A percentile compares a stretch with the other conserved stretches of the same genome.
phyloP scores from a whole-genome alignment of 257 asterid species.

The Prunella vulgaris region DNA sequence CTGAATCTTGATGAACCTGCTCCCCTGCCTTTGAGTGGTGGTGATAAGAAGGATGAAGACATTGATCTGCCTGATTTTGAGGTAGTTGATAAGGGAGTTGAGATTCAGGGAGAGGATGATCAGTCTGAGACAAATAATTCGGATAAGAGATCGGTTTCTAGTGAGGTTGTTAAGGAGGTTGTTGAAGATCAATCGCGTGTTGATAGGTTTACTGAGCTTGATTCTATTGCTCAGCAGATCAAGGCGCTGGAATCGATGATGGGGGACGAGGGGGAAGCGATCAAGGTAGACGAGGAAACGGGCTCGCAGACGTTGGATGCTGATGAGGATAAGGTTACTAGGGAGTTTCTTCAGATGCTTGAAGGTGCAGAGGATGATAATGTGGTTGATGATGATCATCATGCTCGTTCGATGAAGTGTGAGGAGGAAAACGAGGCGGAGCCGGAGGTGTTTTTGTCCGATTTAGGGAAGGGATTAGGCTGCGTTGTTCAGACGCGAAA shows the following conservation, averaged over 20 bases:
- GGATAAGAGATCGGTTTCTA: conserved; percentile 53
- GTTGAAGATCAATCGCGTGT: conserved; percentile 61
- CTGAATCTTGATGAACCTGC: conserved; percentile 74
- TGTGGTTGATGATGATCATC: conserved; percentile 18
- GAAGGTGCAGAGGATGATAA: conserved; percentile 44
- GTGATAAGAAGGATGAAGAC: conserved; percentile 42
- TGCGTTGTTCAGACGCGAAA: conserved; percentile 78
- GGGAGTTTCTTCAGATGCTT: conserved; percentile 81
- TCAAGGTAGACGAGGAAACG: conserved; percentile 39
- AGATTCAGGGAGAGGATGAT: conserved; percentile 40
- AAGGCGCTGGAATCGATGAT: conserved; percentile 84
- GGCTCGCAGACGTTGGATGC: conserved; percentile 60
- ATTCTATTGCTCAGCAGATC: conserved; percentile 80
- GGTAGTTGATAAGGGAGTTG: conserved; percentile 87
- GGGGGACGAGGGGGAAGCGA: conserved; percentile 40
- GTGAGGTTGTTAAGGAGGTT: conserved; percentile 82
- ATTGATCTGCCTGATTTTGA: conserved; percentile 73
- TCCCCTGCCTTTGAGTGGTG: conserved; percentile 7
- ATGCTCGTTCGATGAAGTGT: conserved; percentile 13
- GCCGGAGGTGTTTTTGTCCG: conserved; percentile 43
- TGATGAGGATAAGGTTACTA: conserved; percentile 76
- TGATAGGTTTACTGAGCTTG: conserved; percentile 65
- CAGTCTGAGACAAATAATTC: conserved; percentile 40
- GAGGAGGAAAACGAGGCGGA: conserved; percentile 25
- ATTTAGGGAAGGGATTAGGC: conserved; percentile 88